These are phyloP conservation scores for Monilinia fructigena DNA, from an alignment of 2,329 filamentous ascomycete species.

Conservation along the genomic window DNA sequence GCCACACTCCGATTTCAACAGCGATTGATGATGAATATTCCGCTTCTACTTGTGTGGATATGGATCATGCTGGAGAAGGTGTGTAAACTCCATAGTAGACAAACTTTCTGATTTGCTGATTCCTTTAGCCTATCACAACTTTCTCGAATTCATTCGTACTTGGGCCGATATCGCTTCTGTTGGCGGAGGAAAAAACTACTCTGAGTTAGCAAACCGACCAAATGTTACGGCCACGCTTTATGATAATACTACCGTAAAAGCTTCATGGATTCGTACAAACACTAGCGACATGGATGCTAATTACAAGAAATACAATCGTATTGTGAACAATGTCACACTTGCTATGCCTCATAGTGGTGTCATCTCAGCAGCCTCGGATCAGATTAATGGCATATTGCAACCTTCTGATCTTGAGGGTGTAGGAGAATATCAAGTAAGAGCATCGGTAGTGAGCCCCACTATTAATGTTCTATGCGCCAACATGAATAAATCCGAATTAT, in stretches of 20 bases:
- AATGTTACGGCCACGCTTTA: slow-evolving; percentile 61
- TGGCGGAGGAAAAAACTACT: slow-evolving; percentile 45
- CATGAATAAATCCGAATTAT: slow-evolving; percentile 57
- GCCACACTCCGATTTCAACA: slow-evolving; percentile 58
- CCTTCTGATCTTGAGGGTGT: slow-evolving; percentile 63
- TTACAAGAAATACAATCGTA: slow-evolving; percentile 51
- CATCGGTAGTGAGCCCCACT: slow-evolving; percentile 67
- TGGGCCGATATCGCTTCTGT: slow-evolving; percentile 51
- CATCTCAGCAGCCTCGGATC: slow-evolving; percentile 60
- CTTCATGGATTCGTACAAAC: slow-evolving; percentile 64
- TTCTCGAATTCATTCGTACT: slow-evolving; percentile 56
- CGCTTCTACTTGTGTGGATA: slow-evolving; percentile 61
- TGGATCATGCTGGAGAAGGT: slow-evolving; percentile 67
- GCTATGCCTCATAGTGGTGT: slow-evolving; percentile 74
- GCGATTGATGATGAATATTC: slow-evolving; percentile 44
- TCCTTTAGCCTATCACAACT: slow-evolving; percentile 60
- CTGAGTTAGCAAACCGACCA: slow-evolving; percentile 51
- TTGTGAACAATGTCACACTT: slow-evolving; percentile 74
- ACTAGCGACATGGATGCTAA: slow-evolving; percentile 52
- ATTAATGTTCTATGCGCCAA: slow-evolving; percentile 74
- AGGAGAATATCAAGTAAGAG: slow-evolving; percentile 66
- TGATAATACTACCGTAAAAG: slow-evolving; percentile 70
- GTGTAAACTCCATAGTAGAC: slow-evolving; percentile 25
- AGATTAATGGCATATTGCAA: slow-evolving; percentile 66
- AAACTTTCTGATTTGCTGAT: background rate